These are phyloP conservation scores for Crassisporium funariophilum DNA, from an alignment of 768 basidiomycete genomes.

Conservation along the genomic window DNA sequence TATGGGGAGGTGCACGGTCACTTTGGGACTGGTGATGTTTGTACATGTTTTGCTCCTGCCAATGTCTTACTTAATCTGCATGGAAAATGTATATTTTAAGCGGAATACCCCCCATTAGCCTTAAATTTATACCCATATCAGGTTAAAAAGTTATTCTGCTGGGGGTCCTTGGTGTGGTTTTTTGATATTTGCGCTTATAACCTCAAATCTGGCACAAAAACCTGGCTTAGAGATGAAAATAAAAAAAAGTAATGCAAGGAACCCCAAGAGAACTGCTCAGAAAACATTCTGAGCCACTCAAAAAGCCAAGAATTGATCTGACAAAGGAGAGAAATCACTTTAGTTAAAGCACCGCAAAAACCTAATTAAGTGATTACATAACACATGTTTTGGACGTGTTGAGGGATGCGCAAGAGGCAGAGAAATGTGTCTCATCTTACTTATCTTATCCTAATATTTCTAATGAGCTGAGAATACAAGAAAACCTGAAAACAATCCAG, in stretches of 20 bases:
- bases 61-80: neutral
- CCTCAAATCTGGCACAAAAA: neutral
- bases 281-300: neutral
- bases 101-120: neutral
- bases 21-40: neutral
- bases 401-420: neutral
- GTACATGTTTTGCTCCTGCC: constrained; percentile 1
- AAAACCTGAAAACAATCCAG: neutral
- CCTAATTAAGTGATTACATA: neutral
- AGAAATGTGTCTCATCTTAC: neutral
- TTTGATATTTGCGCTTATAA: neutral
- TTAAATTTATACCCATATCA: neutral
- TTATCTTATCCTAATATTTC: neutral
- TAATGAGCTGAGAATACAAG: neutral
- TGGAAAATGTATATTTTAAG: constrained; percentile 6
- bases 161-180: neutral
- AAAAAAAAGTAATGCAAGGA: neutral
- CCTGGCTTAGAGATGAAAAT: neutral
- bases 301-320: neutral
- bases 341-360: neutral
- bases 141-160: neutral
- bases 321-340: neutral
- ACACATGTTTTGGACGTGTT: neutral
- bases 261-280: neutral
- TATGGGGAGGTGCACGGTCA: neutral